phyloP scores from a whole-genome alignment of 2,329 filamentous ascomycete genomes.

The Ophiostoma ulmi region DNA sequence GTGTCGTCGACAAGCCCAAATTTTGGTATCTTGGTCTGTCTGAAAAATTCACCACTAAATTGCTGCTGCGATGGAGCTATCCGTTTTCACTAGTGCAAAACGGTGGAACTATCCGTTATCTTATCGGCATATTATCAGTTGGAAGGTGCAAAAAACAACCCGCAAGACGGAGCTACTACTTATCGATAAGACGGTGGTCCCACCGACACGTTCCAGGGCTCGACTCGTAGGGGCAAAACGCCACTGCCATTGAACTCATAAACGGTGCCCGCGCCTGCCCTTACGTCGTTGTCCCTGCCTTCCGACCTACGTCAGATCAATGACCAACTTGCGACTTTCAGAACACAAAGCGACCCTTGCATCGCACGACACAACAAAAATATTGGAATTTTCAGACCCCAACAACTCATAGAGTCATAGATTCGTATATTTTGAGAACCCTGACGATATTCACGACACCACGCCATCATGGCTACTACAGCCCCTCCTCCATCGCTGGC shows the following conservation, averaged over 20 bases:
- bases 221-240: slow-evolving; percentile 1
- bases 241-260: not conserved
- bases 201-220: not conserved
- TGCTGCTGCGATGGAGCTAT: slow-evolving; percentile 7
- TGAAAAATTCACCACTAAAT: slow-evolving; percentile 20
- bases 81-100: slow-evolving; percentile 10
- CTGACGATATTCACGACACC: not conserved
- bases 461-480: slow-evolving; percentile 3
- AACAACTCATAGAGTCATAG: not conserved
- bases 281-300: not conserved
- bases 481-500: not conserved
- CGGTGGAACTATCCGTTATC: not conserved
- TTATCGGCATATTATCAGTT: not conserved
- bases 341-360: not conserved
- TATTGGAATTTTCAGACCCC: not conserved
- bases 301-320: not conserved
- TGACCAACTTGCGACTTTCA: not conserved
- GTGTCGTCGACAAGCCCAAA: not conserved
- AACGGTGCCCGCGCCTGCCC: not conserved
- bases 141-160: not conserved
- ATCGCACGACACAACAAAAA: not conserved
- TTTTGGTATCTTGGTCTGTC: not conserved
- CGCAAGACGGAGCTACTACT: not conserved
- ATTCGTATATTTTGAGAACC: not conserved
- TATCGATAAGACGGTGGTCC: not conserved